A percentile compares a stretch with the other conserved stretches of the same genome.
phyloP scores from a whole-genome alignment of 768 basidiomycete genomes.

The Fistulinella prunicolor region DNA sequence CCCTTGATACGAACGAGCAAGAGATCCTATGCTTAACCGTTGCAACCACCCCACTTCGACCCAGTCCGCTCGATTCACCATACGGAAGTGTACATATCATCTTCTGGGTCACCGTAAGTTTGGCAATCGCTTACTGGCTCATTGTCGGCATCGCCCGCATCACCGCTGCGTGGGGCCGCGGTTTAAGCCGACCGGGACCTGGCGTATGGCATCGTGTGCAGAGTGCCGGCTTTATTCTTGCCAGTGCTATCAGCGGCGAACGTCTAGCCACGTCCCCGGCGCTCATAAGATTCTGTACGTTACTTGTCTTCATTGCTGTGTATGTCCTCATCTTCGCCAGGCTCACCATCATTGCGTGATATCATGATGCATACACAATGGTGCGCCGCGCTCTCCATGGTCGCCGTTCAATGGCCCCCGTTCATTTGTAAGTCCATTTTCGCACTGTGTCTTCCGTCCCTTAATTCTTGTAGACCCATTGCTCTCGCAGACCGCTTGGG shows the following conservation, averaged over 20 bases:
- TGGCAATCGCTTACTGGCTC: conserved; percentile 79
- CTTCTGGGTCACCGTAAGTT: conserved; percentile 69
- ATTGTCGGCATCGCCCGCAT: conserved; percentile 79
- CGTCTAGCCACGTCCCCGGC: conserved; percentile 81
- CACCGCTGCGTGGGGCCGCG: conserved; percentile 81
- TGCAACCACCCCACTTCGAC: conserved; percentile 69
- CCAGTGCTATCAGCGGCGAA: conserved; percentile 92
- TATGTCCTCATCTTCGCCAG: conserved; percentile 38
- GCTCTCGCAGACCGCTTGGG: conserved; percentile 85
- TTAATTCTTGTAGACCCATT: conserved; percentile 69
- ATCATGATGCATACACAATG: conserved; percentile 93
- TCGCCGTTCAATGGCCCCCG: conserved; percentile 92
- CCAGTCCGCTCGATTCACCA: conserved; percentile 48
- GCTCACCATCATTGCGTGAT: conserved; percentile 90
- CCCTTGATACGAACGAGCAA: conserved; percentile 81
- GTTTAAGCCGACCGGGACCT: conserved; percentile 51
- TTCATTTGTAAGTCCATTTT: conserved; percentile 70
- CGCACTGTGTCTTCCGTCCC: conserved; percentile 2
- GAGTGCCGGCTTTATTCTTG: conserved; percentile 83
- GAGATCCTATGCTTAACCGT: conserved; percentile 85
- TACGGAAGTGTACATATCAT: conserved; percentile 68
- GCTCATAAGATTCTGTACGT: conserved; percentile 84
- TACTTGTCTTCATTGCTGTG: conserved; percentile 7
- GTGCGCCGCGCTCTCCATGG: conserved; percentile 85
- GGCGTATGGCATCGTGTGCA: conserved; percentile 72